Evolutionary conservation across 2,329 filamentous ascomycete genomes (phyloP), one percentile per base, ranked within the genome.

Genomic region (Stagonosporopsis vannaccii): DNA sequence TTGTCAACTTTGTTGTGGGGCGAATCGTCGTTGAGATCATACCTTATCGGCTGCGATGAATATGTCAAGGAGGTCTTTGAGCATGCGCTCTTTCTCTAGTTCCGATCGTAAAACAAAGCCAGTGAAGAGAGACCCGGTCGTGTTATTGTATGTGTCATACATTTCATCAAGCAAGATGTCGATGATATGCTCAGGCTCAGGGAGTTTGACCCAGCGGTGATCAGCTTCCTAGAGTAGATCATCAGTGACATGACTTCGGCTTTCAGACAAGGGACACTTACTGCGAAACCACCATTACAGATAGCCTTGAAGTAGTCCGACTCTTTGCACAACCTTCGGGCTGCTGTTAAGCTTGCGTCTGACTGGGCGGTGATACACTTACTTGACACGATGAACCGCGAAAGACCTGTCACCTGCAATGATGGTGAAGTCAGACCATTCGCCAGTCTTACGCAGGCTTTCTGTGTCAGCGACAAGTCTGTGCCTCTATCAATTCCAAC

Each of bases 41-140:
- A 64, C 67, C 56, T 70, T 70, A 40, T 70, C 68, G 5, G 51
- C 56, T 0, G 68, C 61, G 28, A 69, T 45, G 56, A 68, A 69
- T 3, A 69, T 28, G 2, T 40, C 39, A 0, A 68, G 26, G 1
- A 70, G 42, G 1, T 56, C 40, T 4, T n/a, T 49, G 37, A 67
- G 59, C 6, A 57, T 42, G 2, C 11, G 48, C 9, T 59, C 59
- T 17, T 68, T 67, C 37, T 69, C 59, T 0, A 59, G 51, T 15
- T 49, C 56, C 6, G 36, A 37, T 2, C 51, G 41, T 1, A 66
- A 54, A 0, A 59, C 61, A 11, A 70, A 70, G 6, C 35, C 57
- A 1, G 61, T 64, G 51, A 68, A 69, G 7, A 70, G 37, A 0
- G 63, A 67, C 8, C 65, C 61, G 0, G 62, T 70, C 0, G 51